Percentiles rank a stretch among this genome's conserved stretches.
Conservation (phyloP, 2,329 filamentous ascomycete genomes). For the Apiospora kogelbergensis region DNA sequence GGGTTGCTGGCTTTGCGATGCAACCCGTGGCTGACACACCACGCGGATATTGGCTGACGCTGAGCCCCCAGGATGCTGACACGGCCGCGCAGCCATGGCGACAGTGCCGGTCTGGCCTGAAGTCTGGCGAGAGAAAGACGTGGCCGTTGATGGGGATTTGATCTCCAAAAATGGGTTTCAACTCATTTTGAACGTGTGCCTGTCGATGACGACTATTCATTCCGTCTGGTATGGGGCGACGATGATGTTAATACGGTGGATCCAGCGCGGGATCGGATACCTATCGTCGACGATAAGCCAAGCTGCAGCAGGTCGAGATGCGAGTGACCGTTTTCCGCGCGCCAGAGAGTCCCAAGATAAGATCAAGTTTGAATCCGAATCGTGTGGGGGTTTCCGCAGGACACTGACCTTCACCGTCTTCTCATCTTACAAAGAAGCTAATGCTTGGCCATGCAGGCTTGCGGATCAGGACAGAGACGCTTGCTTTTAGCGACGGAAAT, state of each 20-base stretch:
- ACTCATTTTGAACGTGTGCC: neutral
- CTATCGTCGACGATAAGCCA: neutral
- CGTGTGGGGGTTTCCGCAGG: neutral
- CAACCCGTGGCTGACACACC: neutral
- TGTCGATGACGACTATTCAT: neutral
- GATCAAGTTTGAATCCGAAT: neutral
- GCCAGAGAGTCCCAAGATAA: neutral
- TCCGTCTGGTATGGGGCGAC: neutral
- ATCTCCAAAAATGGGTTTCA: neutral
- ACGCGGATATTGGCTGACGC: neutral
- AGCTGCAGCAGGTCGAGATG: neutral
- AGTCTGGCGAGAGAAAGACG: neutral
- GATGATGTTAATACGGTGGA: neutral
- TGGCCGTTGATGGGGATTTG: neutral
- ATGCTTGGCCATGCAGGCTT: conserved; percentile 1
- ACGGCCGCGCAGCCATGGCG: neutral
- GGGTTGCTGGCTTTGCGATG: neutral
- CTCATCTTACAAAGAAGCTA: neutral
- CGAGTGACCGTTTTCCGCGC: neutral
- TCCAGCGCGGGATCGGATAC: neutral
- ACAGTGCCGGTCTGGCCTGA: no score
- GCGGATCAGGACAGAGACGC: neutral
- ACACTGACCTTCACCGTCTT: neutral
- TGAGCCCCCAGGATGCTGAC: neutral
- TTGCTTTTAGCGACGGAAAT: neutral